Base-by-base conservation (phyloP, 352 stramenopile species). In the Pythium sp. region DNA sequence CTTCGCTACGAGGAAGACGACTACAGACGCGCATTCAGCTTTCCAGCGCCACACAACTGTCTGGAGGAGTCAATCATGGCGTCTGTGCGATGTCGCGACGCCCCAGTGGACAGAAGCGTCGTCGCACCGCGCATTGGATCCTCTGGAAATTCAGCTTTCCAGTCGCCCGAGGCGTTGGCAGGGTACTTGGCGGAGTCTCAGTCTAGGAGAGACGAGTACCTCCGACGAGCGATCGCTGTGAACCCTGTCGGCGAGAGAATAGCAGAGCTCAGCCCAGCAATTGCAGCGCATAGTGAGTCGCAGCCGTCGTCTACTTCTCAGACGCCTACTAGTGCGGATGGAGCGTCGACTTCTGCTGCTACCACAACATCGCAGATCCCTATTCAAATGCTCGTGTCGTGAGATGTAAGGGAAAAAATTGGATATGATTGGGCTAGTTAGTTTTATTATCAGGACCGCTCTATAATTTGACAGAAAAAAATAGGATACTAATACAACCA, bases 331-430 rank as follows among this genome's bases (percentile, higher is more conserved):
- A 47, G 14, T 15, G 55, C 9, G 28, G 20, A 4, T 55, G 20
- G 7, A 28, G 18, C 55, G 18, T 20, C 55, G 4, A 5, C 55
- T 46, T 15, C 32, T 20, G 24, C 24, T 26, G 24, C 24, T 26
- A 8, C 34, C 26, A 24, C 69, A 7, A 62, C 68, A 22, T 79
- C 81, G 43, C 75, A 91, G 68, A 74, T 89, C 41, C 74, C 81
- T 20, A 82, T 91, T 62, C 73, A 87, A 65, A 91, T 91, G 81
- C 75, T 92, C 58, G 81, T 88, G 51, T 89, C 81, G 38, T 93
- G 89, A 65, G 70, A 22, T 5, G 15, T 2, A 15, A 58, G 18
- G 24, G 38, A 36, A 15, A 34, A 55, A 18, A 38, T 20, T 46
- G 3, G 5, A 28, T n/a, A 28, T 36, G 43, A 49, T 22, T 47